phyloP scores from a whole-genome alignment of 2,329 filamentous ascomycete species.

The Colletotrichum sp. region DNA sequence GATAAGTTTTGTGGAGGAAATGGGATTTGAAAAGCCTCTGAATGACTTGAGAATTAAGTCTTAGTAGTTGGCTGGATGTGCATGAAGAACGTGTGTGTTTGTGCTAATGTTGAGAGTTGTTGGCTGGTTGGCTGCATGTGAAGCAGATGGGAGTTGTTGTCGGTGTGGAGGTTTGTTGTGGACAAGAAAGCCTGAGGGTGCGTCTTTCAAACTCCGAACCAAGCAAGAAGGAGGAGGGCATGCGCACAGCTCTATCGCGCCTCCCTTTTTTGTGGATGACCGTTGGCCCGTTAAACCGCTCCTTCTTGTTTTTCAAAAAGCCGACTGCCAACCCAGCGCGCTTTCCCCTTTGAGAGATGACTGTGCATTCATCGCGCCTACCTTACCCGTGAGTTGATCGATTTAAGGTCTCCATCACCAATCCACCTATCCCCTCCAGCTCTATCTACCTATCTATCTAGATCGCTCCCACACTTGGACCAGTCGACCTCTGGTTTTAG shows the following conservation, averaged over 20 bases:
- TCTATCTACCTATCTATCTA: background rate
- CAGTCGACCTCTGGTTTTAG: background rate
- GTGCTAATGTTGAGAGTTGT: background rate
- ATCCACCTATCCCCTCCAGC: background rate
- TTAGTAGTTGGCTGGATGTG: background rate
- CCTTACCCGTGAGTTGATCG: background rate
- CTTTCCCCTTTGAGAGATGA: background rate
- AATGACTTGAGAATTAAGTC: background rate
- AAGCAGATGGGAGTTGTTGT: background rate
- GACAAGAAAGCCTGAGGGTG: background rate
- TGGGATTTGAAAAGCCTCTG: background rate
- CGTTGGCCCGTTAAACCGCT: background rate
- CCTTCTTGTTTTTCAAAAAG: background rate
- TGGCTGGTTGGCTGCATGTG: background rate
- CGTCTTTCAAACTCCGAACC: background rate
- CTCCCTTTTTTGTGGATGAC: background rate
- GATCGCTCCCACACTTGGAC: background rate
- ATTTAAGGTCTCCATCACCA: background rate
- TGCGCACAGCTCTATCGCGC: background rate
- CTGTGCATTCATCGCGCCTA: background rate
- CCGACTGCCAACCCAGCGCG: background rate
- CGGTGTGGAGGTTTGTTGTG: background rate
- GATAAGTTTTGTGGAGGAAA: background rate
- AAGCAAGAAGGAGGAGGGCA: background rate
- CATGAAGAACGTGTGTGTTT: background rate